Base-by-base conservation (phyloP, 371 early-diverging fungal species). In the Coemansia sp. region DNA sequence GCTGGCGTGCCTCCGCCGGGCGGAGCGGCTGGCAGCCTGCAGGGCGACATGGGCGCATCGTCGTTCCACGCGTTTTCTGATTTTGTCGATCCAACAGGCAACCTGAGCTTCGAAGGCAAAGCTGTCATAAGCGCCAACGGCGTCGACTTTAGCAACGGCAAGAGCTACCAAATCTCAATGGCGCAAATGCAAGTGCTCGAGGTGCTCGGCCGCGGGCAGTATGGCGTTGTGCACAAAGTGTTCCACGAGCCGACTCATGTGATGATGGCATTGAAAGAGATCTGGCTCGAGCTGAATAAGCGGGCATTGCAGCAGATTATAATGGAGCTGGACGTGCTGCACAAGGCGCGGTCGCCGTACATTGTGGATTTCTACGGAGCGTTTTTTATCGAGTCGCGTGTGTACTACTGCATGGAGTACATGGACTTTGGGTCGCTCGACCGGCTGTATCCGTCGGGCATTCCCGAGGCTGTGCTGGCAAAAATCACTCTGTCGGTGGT, bases 351-450 rank as follows among this genome's bases (percentile, higher is more conserved):
- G 53, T 89, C 89, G 62, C 90, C 91, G 23, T 93, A 89, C 71
- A 97, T 97, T 82, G 93, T 97, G 33, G 95, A 95, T 57, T 97
- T 96, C 73, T 97, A 97, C 82, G 97, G 97, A n/a, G 97, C 97
- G 1, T 97, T 96, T 83, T 94, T 95, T 71, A 89, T 93, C 65
- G 96, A 96, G 74, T 89, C 91, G n/a, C 93, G 93, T 78, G 96
- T 95, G 0, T 97, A 94, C 75, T 93, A 93, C 77, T 95, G 94
- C 78, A 92, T 90, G 90, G 93, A 91, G 81, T 95, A 88, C 80
- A 97, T 97, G 97, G 97, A 97, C 78, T 92, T 87, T 50, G 96
- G 96, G 40, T 94, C 94, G 14, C 80, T 97, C 55, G 96, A 97
- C 69, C 88, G 89, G 52, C 78, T 97, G 44, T 93, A 93, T 71